These are phyloP conservation scores for Eurotiales sp. DNA, from an alignment of 2,329 filamentous ascomycete genomes.

Conservation along the genomic window DNA sequence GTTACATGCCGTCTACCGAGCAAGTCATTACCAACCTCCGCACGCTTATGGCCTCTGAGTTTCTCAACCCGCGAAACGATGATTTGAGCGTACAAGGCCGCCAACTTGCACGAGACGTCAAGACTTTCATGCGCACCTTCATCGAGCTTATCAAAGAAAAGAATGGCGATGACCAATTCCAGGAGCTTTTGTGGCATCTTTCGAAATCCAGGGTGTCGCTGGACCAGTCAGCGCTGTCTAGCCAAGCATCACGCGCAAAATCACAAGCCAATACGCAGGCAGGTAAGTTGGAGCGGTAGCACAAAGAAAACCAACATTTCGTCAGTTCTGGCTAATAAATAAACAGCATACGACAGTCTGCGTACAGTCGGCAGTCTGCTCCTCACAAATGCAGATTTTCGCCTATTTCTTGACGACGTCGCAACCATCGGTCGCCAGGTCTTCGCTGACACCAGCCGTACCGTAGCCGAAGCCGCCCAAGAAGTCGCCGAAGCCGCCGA, in stretches of 20 bases:
- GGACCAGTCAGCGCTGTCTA: conserved; percentile 61
- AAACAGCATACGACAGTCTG: conserved; percentile 78
- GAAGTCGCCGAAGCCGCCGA: conserved; percentile 70
- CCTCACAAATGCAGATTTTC: conserved; percentile 85
- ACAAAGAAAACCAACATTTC: not conserved
- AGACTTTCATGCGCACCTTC: conserved; percentile 71
- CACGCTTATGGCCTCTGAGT: conserved; percentile 70
- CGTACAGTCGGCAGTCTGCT: conserved; percentile 80
- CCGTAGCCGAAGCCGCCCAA: conserved; percentile 70
- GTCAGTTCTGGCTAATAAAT: not conserved
- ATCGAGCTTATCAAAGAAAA: conserved; percentile 80
- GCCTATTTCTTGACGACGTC: conserved; percentile 77
- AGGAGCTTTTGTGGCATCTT: conserved; percentile 87
- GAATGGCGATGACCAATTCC: conserved; percentile 78
- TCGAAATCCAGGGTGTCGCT: conserved; percentile 68
- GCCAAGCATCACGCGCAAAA: conserved; percentile 59
- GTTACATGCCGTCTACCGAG: conserved; percentile 89
- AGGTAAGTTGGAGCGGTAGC: conserved; percentile 41
- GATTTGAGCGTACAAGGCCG: conserved; percentile 76
- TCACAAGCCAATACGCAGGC: conserved; percentile 68
- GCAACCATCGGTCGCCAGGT: conserved; percentile 76
- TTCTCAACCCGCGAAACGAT: conserved; percentile 70
- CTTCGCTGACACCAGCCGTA: conserved; percentile 79
- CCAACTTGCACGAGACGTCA: conserved; percentile 66
- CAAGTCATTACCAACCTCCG: conserved; percentile 77